Evolutionary conservation across 768 basidiomycete genomes (phyloP).

Genomic region (Suillus cothurnatus): DNA sequence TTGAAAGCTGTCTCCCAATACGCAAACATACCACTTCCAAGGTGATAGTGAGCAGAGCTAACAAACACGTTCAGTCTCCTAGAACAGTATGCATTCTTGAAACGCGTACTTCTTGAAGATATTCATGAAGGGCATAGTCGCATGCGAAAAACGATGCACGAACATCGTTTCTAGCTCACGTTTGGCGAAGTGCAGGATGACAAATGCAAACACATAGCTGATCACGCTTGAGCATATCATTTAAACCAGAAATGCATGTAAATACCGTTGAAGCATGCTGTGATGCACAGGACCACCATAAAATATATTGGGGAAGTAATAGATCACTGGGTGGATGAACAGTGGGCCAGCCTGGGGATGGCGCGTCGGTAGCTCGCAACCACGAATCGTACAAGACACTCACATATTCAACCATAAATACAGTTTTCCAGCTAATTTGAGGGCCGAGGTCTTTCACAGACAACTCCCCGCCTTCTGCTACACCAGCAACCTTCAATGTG

Average conservation of each 20-base stretch:
- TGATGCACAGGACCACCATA: constrained; percentile 74
- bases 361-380: constrained; percentile 8
- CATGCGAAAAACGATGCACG: constrained; percentile 94
- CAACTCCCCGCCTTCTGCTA: constrained; percentile 64
- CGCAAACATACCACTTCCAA: constrained; percentile 58
- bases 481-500: constrained; percentile 57
- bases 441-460: constrained; percentile 88
- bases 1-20: neutral
- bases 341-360: constrained; percentile 75
- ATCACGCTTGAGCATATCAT: constrained; percentile 12
- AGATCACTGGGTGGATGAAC: constrained; percentile 85
- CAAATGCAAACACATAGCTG: constrained; percentile 71
- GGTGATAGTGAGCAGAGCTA: constrained; percentile 90
- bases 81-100: neutral
- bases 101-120: constrained; percentile 86
- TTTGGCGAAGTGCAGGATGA: constrained; percentile 88
- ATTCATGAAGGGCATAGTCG: constrained; percentile 86
- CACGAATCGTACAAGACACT: constrained; percentile 33
- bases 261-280: constrained; percentile 76
- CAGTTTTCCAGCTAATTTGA: constrained; percentile 86
- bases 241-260: constrained; percentile 1
- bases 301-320: constrained; percentile 66
- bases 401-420: constrained; percentile 96
- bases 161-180: constrained; percentile 92
- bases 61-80: constrained; percentile 7